Conservation (phyloP, 371 early-diverging fungal species). For the Mortierella sp. region DNA sequence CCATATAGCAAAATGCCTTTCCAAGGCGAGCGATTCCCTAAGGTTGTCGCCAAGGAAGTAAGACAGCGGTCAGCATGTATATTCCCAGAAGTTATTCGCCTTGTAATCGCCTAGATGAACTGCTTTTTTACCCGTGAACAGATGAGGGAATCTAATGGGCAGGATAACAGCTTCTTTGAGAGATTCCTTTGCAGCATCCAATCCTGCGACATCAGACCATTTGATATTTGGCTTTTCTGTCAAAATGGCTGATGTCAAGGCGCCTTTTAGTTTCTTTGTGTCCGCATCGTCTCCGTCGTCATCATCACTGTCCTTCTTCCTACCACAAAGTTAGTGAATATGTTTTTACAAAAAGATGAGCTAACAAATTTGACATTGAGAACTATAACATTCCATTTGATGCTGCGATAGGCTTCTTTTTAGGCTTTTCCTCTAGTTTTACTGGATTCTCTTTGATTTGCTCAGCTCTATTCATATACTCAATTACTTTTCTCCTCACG, state of each 20-base stretch:
- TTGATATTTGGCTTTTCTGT: conserved; percentile 95
- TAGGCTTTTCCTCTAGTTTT: conserved; percentile 76
- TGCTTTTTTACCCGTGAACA: conserved; percentile 92
- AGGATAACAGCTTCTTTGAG: conserved; percentile 98
- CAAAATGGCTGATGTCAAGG: conserved; percentile 81
- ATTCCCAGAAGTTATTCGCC: no score
- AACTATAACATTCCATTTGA: no score
- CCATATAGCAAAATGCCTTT: conserved; percentile 99
- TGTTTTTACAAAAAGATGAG: no score
- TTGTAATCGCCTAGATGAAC: no score
- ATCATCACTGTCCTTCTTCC: conserved; percentile 64
- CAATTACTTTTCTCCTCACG: conserved; percentile 89
- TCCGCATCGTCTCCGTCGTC: conserved; percentile 90
- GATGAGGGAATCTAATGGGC: conserved; percentile 96
- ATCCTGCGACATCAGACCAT: conserved; percentile 98
- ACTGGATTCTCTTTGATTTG: conserved; percentile 88
- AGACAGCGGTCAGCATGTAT: background rate
- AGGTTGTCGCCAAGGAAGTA: background rate
- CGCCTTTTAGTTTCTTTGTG: conserved; percentile 88
- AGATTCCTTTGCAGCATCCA: conserved; percentile 98
- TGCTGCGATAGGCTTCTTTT: conserved; percentile 73
- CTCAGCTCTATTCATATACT: conserved; percentile 95
- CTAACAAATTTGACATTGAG: no score
- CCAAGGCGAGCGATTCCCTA: conserved; percentile 96
- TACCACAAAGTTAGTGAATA: conserved; percentile 60